phyloP scores from a whole-genome alignment of 305 asterid genomes.

The Solanum hybrid region DNA sequence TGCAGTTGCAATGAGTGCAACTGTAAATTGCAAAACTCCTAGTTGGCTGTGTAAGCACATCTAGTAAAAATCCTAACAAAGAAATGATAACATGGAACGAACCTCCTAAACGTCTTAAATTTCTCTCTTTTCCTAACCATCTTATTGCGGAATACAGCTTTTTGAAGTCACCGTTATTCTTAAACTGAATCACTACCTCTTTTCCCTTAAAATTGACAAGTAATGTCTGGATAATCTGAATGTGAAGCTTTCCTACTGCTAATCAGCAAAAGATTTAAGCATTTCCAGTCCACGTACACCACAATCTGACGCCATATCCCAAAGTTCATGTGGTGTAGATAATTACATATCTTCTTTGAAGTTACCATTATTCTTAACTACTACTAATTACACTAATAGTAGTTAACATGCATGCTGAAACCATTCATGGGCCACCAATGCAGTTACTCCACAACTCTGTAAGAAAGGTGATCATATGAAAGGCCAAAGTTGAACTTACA shows the following conservation, averaged over 20 bases:
- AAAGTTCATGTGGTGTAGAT: background rate
- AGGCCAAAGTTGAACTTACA: slow-evolving; percentile 39
- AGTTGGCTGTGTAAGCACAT: background rate
- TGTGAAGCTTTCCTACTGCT: background rate
- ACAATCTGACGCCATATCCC: background rate
- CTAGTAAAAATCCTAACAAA: background rate
- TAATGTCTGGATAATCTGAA: background rate
- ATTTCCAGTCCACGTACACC: background rate
- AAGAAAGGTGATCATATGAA: background rate
- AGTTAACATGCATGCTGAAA: background rate
- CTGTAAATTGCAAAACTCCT: background rate
- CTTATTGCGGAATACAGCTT: background rate
- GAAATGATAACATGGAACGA: background rate
- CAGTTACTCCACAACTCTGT: background rate
- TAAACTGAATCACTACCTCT: background rate
- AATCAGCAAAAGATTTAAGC: background rate
- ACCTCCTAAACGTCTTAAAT: background rate
- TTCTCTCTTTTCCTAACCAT: background rate
- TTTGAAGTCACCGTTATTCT: background rate
- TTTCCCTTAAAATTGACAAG: background rate
- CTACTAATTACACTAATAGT: background rate
- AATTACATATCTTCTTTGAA: background rate
- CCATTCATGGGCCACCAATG: background rate
- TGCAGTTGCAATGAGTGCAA: background rate
- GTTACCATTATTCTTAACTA: background rate